These are phyloP conservation scores for Pseudogymnoascus sp. DNA, from an alignment of 2,329 filamentous ascomycete genomes.

Conservation along the genomic window DNA sequence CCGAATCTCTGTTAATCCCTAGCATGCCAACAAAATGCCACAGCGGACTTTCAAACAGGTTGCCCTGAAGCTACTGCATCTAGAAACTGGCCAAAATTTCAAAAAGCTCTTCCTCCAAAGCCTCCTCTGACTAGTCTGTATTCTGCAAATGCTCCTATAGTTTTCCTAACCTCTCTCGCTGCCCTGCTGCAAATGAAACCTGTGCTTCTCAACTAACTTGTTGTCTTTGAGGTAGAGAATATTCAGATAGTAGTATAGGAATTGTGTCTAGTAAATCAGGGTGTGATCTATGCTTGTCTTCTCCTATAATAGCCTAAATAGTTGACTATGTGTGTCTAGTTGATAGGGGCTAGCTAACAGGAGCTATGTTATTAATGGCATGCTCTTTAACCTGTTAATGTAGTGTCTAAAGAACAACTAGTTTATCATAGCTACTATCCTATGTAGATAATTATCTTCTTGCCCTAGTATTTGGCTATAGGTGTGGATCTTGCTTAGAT, in stretches of 20 bases:
- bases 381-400: not conserved
- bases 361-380: not conserved
- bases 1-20: not conserved
- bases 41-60: not conserved
- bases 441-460: not conserved
- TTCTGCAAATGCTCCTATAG: not conserved
- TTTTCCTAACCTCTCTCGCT: not conserved
- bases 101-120: not conserved
- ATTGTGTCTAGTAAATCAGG: not conserved
- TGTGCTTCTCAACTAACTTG: not conserved
- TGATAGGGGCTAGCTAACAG: not conserved
- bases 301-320: not conserved
- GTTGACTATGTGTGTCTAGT: not conserved
- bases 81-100: not conserved
- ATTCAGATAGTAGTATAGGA: slow-evolving; percentile 2
- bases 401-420: not conserved
- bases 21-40: slow-evolving; percentile 1
- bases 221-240: not conserved
- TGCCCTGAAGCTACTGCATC: not conserved
- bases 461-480: not conserved
- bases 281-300: not conserved
- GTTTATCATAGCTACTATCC: not conserved
- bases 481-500: not conserved
- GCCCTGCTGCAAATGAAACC: not conserved
- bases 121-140: not conserved